Evolutionary conservation across 805 yeast genomes (phyloP).

Genomic region (Candida awuae): DNA sequence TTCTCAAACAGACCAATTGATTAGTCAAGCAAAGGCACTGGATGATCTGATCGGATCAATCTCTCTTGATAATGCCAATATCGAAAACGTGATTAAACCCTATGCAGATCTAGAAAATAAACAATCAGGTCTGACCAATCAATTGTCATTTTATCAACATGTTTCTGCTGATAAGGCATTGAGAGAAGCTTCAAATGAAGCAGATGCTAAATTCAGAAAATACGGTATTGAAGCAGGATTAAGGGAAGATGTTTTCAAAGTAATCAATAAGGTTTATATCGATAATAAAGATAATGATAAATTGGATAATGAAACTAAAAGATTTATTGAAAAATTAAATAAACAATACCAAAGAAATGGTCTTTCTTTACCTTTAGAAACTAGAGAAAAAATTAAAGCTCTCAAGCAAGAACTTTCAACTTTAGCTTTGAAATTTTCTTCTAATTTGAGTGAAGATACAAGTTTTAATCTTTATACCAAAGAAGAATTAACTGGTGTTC

Average conservation of each 20-base stretch:
- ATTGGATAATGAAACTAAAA: constrained; percentile 46
- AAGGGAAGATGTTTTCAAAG: constrained; percentile 59
- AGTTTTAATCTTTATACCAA: constrained; percentile 51
- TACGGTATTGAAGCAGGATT: constrained; percentile 55
- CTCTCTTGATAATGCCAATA: constrained; percentile 37
- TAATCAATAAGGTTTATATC: constrained; percentile 46
- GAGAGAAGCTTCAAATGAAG: constrained; percentile 62
- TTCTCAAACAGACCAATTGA: constrained; percentile 35
- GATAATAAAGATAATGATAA: constrained; percentile 25
- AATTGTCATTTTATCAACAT: constrained; percentile 61
- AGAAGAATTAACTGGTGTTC: constrained; percentile 68
- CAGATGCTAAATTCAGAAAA: constrained; percentile 50
- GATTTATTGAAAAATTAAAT: constrained; percentile 50
- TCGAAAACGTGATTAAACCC: constrained; percentile 50
- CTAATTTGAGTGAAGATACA: constrained; percentile 64
- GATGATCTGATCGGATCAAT: constrained; percentile 46
- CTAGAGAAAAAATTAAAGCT: constrained; percentile 48
- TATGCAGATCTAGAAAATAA: constrained; percentile 44
- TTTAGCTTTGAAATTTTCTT: constrained; percentile 48
- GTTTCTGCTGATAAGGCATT: constrained; percentile 58
- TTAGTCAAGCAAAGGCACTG: constrained; percentile 35
- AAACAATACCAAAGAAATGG: constrained; percentile 61
- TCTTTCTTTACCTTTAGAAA: constrained; percentile 47
- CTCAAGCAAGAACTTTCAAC: constrained; percentile 49
- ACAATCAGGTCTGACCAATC: constrained; percentile 37